Base-by-base conservation (phyloP, 2,329 filamentous ascomycete genomes). In the Nectriaceae sp. region DNA sequence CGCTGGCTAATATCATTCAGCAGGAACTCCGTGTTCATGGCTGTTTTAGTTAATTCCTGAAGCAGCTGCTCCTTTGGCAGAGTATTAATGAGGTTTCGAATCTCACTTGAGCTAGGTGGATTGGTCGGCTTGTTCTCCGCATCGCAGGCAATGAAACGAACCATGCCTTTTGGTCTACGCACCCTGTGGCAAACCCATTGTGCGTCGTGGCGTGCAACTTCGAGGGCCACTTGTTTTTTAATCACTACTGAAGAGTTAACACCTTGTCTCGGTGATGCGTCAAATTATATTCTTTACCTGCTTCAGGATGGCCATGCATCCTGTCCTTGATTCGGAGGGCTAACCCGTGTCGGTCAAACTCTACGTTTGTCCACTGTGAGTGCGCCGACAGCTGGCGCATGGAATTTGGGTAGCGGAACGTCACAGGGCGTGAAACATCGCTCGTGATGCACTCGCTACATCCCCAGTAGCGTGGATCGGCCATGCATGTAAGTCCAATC, bases 371-470 rank as follows among this genome's bases (percentile, higher is more conserved):
- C 64, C 62, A 65, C 4, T 43, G 44, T 1, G 52, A 35, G 29
- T 53, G 62, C 1, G 50, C 55, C 0, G 47, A 36, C 1, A 66
- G 20, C n/a, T 64, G 64, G 3, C 56, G 36, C 4, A 66, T 43
- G 0, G 54, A 56, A 19, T 54, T 48, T 2, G 56, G 51, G 22
- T 47, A 57, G 2, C 61, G 48, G 56, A 66, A 67, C 24, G 64
- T 58, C 0, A 61, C 61, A 0, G 56, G 43, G 0, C 62, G 52
- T 0, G 60, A 64, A 2, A 64, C 19, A 13, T 67, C 61, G 11
- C 56, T 57, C 0, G 61, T 64, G 24, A 66, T 49, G 1, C 48
- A 33, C 11, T 65, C 57, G 1, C 40, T 16, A 4, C 62, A 67
- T 1, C 46, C 44, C 63, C 62, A 66, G 4, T 46, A 47, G 13